Evolutionary conservation across 176 grass and related monocot genomes (phyloP).

Genomic region (Phyllostachys edulis): DNA sequence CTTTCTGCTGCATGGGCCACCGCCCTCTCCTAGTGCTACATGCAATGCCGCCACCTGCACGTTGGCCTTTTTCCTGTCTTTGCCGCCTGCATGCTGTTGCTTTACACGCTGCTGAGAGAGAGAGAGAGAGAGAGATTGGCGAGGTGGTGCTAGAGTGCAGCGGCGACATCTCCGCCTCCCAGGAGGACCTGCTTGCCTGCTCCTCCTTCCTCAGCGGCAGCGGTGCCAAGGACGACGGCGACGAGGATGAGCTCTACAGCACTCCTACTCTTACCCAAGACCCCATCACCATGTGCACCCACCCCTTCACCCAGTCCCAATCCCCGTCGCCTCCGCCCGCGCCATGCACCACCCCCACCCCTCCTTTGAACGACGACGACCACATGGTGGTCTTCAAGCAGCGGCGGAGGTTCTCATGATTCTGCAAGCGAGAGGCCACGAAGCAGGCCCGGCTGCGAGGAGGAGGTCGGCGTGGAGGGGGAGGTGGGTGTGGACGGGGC

Average conservation of each 20-base stretch:
- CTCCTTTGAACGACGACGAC: background rate
- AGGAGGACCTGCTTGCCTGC: slow-evolving; percentile 19
- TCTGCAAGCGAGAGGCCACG: too few species aligned
- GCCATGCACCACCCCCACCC: background rate
- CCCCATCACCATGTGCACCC: slow-evolving; percentile 23
- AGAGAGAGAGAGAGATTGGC: too few species aligned
- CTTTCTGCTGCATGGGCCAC: too few species aligned
- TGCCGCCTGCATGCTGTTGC: too few species aligned
- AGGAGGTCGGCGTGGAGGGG: too few species aligned
- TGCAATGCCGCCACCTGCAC: too few species aligned
- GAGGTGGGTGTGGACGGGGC: too few species aligned
- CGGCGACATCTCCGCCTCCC: slow-evolving; percentile 32
- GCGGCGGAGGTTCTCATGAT: background rate
- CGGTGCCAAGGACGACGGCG: background rate
- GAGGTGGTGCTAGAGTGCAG: slow-evolving; percentile 10
- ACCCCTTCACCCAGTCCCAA: slow-evolving; percentile 26
- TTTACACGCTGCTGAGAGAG: too few species aligned
- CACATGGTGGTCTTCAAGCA: background rate
- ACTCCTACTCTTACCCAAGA: slow-evolving; percentile 19
- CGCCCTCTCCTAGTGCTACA: too few species aligned
- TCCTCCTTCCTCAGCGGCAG: slow-evolving; percentile 2
- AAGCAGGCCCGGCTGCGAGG: too few species aligned
- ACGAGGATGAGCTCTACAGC: slow-evolving; percentile 12
- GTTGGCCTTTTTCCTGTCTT: too few species aligned
- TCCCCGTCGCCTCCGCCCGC: background rate